phyloP scores from a whole-genome alignment of 257 asterid genomes.

The Solanum rostratum region DNA sequence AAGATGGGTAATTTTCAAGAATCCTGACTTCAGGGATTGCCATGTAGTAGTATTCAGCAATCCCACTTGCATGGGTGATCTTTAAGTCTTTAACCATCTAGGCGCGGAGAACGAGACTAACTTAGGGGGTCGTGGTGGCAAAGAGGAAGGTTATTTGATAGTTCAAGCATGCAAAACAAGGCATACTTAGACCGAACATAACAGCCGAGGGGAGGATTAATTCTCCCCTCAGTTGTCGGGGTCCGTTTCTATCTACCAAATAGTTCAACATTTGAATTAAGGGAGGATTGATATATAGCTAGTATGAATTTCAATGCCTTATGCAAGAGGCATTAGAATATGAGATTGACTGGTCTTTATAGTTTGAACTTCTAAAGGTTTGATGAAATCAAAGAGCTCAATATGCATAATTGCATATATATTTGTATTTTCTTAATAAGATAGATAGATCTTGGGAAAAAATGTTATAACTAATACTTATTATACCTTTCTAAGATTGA shows the following conservation, averaged over 20 bases:
- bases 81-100: constrained; percentile 9
- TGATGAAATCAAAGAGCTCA: not conserved
- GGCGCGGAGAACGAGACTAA: not conserved
- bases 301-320: not conserved
- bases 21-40: constrained; percentile 53
- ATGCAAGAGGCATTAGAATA: not conserved
- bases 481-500: too few species aligned
- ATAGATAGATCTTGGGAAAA: too few species aligned
- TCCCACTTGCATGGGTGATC: constrained; percentile 59
- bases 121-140: not conserved
- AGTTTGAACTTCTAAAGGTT: not conserved
- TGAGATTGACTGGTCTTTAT: not conserved
- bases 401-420: not conserved
- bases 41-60: constrained; percentile 52
- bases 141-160: not conserved
- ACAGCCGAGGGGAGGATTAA: not conserved
- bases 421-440: not conserved
- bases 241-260: constrained; percentile 17
- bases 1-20: constrained; percentile 48
- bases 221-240: not conserved
- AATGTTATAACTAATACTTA: too few species aligned
- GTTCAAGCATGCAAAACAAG: not conserved
- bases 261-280: constrained; percentile 23
- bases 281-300: not conserved
- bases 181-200: not conserved